phyloP scores from a whole-genome alignment of 2,329 filamentous ascomycete genomes.

The Pseudogymnoascus sp. region DNA sequence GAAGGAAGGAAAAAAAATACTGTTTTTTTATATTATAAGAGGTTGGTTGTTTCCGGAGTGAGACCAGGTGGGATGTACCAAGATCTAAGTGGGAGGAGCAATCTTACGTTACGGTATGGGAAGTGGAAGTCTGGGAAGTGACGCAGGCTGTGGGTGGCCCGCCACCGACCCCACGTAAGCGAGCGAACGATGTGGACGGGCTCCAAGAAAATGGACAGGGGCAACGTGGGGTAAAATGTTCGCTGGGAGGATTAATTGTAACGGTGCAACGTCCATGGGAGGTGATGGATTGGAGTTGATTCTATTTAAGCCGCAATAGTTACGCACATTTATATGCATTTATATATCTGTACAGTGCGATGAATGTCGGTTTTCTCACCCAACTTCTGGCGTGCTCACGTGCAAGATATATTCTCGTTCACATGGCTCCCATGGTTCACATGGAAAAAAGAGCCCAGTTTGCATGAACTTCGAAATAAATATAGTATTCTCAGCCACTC shows the following conservation, averaged over 20 bases:
- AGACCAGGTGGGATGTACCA: neutral
- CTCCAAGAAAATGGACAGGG: neutral
- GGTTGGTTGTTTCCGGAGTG: neutral
- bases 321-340: neutral
- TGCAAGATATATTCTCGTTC: neutral
- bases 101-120: conserved; percentile 9
- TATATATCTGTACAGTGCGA: neutral
- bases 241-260: neutral
- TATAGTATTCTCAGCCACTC: conserved; percentile 21
- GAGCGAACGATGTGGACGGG: neutral
- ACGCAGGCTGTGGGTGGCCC: conserved; percentile 1
- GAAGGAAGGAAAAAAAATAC: neutral
- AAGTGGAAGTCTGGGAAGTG: neutral
- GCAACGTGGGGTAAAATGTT: neutral
- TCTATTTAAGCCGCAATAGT: neutral
- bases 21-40: neutral
- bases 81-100: neutral
- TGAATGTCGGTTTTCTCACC: neutral
- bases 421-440: neutral
- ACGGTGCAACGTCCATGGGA: neutral
- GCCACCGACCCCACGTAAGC: neutral
- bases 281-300: too few relatives aligned
- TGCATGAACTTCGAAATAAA: neutral
- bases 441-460: neutral
- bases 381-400: neutral